Percentiles rank a stretch among this genome's conserved stretches.
Conservation (phyloP, 1,139 yeast genomes). For the Suhomyces atakaporum region DNA sequence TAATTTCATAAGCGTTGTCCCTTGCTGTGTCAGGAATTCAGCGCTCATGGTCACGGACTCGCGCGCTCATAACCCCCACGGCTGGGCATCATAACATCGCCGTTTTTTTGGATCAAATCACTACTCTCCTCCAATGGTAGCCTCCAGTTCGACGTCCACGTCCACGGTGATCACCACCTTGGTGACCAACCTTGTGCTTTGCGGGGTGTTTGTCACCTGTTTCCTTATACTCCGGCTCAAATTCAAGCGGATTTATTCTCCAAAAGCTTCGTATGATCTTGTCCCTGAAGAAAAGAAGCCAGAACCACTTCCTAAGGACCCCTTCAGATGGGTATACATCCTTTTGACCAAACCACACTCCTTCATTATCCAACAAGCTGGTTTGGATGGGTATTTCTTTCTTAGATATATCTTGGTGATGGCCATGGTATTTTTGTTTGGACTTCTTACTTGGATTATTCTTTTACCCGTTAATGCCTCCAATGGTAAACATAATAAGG, state of each 20-base stretch:
- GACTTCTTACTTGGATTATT: slow-evolving; percentile 51
- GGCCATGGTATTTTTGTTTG: slow-evolving; percentile 42
- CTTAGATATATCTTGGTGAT: slow-evolving; percentile 56
- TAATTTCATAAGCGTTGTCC: too few species aligned
- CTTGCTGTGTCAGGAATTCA: background rate
- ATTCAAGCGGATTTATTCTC: slow-evolving; percentile 65
- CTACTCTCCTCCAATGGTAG: slow-evolving; percentile 15
- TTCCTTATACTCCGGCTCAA: slow-evolving; percentile 57
- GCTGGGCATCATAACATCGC: slow-evolving; percentile 1
- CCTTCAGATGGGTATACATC: slow-evolving; percentile 62
- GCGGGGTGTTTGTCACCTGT: slow-evolving; percentile 51
- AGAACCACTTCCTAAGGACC: slow-evolving; percentile 61
- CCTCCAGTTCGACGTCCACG: slow-evolving; percentile 51
- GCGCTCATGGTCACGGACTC: background rate
- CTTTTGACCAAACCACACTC: slow-evolving; percentile 62
- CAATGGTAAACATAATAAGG: slow-evolving; percentile 55
- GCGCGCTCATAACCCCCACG: background rate
- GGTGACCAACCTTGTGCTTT: slow-evolving; percentile 55
- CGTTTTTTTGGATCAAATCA: background rate
- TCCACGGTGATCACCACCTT: slow-evolving; percentile 66
- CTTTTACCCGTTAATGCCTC: slow-evolving; percentile 67
- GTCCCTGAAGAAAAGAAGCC: slow-evolving; percentile 64
- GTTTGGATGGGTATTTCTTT: slow-evolving; percentile 74
- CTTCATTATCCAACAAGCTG: slow-evolving; percentile 69
- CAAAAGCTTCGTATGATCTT: slow-evolving; percentile 59